Conservation (phyloP, 768 basidiomycete genomes). For the Rhodotorula toruloides region DNA sequence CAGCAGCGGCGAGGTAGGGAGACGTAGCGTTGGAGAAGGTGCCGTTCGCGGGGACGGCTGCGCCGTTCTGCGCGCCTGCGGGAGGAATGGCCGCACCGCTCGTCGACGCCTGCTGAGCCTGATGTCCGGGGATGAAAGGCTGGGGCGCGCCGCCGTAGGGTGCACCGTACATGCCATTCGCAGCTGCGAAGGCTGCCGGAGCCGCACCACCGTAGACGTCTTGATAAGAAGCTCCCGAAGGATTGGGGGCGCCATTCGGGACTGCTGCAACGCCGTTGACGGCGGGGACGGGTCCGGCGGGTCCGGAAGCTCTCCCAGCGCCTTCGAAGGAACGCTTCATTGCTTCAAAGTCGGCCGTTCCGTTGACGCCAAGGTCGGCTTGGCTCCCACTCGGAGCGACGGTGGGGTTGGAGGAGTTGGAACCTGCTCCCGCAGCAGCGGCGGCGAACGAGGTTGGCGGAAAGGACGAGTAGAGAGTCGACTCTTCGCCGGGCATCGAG, state of each 20-base stretch:
- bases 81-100: not conserved
- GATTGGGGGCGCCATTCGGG: not conserved
- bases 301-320: not conserved
- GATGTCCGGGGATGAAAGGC: slow-evolving; percentile 15
- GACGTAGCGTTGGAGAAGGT: slow-evolving; percentile 11
- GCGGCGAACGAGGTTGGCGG: slow-evolving; percentile 2
- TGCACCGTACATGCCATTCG: slow-evolving; percentile 5
- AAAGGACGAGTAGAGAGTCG: slow-evolving; percentile 1
- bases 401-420: not conserved
- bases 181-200: not conserved
- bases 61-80: not conserved
- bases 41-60: not conserved
- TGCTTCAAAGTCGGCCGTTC: slow-evolving; percentile 28
- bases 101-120: slow-evolving; percentile 2
- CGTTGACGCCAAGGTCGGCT: not conserved
- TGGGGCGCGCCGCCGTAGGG: not conserved
- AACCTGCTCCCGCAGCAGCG: not conserved
- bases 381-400: not conserved
- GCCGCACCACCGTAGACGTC: slow-evolving; percentile 21
- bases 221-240: not conserved
- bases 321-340: slow-evolving; percentile 35
- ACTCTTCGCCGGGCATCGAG: slow-evolving; percentile 6
- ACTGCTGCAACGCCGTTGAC: not conserved
- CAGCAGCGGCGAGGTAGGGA: slow-evolving; percentile 7
- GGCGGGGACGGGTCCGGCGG: not conserved